phyloP scores from a whole-genome alignment of 208 protist species.

The Trichomonas tenax region DNA sequence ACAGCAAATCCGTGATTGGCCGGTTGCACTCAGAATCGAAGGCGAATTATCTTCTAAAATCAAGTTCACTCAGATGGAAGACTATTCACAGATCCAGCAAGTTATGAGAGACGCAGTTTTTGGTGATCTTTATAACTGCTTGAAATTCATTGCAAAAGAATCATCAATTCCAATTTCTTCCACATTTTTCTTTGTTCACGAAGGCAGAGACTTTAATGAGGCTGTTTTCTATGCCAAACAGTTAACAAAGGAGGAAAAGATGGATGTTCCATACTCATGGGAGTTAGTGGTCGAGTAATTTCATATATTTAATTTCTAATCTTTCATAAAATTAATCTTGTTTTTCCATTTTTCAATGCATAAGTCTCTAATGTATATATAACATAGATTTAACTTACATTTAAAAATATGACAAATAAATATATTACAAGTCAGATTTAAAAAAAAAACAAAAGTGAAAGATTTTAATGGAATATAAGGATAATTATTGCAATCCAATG shows the following conservation, averaged over 20 bases:
- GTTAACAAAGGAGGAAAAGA: background rate
- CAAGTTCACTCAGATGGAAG: background rate
- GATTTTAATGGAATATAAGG: too few relatives aligned
- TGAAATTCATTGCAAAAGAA: background rate
- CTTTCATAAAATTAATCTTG: background rate
- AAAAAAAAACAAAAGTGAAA: too few relatives aligned
- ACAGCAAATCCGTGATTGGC: background rate
- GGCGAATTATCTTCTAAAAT: background rate
- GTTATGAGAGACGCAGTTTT: background rate
- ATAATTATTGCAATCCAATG: too few relatives aligned
- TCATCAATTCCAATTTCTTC: background rate
- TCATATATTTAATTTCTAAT: background rate
- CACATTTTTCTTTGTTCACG: background rate
- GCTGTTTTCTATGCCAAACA: background rate
- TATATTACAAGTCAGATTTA: too few relatives aligned
- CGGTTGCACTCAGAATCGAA: background rate
- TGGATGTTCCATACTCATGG: background rate
- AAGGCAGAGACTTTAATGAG: background rate
- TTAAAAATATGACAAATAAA: too few relatives aligned
- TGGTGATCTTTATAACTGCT: background rate
- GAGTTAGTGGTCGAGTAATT: background rate
- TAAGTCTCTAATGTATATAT: too few relatives aligned
- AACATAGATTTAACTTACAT: too few relatives aligned
- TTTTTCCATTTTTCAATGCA: background rate
- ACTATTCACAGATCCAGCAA: background rate